phyloP scores from a whole-genome alignment of 306 rosid genomes.

The Canavalia gladiata region DNA sequence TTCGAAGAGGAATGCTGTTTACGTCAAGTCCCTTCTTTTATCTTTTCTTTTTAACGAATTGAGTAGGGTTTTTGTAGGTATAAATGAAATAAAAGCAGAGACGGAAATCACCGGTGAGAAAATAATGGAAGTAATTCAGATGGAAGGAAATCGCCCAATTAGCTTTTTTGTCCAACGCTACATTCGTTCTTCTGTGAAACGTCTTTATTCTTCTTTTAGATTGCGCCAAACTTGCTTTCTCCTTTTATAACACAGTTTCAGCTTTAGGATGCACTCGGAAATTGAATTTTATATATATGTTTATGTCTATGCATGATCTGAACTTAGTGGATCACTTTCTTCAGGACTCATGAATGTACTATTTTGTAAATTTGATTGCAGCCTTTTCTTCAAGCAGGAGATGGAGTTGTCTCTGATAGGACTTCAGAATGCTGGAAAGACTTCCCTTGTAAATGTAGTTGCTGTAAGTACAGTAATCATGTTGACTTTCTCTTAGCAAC shows the following conservation, averaged over 20 bases:
- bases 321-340: constrained; percentile 43
- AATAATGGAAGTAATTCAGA: not conserved
- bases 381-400: constrained; percentile 97
- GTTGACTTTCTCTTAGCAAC: constrained; percentile 13
- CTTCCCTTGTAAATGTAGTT: constrained; percentile 91
- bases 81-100: not conserved
- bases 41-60: not conserved
- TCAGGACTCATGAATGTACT: constrained; percentile 39
- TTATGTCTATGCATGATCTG: constrained; percentile 13
- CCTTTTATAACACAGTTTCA: not conserved
- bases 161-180: not conserved
- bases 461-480: constrained; percentile 69
- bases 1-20: not conserved
- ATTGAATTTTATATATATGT: constrained; percentile 5
- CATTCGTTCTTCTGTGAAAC: not conserved
- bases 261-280: constrained; percentile 19
- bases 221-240: constrained; percentile 18
- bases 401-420: constrained; percentile 95
- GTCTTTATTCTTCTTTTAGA: not conserved
- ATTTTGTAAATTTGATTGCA: constrained; percentile 61
- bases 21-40: not conserved
- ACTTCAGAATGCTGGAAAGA: constrained; percentile 95
- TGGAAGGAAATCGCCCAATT: not conserved
- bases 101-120: not conserved
- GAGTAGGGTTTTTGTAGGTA: not conserved